Evolutionary conservation across 1,284 basidiomycete genomes (phyloP), one percentile per base, ranked within the genome.

Genomic region (Phellinidium pouzarii): DNA sequence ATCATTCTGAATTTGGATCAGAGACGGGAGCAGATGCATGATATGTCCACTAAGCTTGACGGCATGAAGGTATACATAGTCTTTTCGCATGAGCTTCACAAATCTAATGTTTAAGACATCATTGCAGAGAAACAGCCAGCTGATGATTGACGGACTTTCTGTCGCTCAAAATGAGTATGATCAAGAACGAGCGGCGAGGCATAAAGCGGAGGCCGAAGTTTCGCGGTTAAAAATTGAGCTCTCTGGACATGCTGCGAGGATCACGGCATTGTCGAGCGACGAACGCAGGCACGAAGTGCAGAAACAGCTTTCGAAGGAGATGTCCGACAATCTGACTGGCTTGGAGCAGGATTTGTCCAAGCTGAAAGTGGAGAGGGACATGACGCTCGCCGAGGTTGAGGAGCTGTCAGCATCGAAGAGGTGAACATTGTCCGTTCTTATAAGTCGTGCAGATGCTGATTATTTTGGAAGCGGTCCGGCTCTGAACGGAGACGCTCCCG

Each of bases 101-200:
- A 3, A 17, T 26, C 46, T 45, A 3, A 19, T 20, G 22, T 45
- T 48, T 27, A 29, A 29, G 20, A 6, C 7, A 9, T 45, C 34
- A 19, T 47, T 56, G 38, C 64, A 93, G 90, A 75, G 91, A 50
- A 80, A 86, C 43, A 95, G 91, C 65, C 89, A 91, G 64, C 89
- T 92, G 61, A 94, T 91, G 60, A 89, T 94, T 54, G 89, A 94
- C 59, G 94, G 95, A 12, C 74, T 98, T 52, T 87, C 85, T 0
- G 89, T 94, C 38, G 94, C 95, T 1, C 89, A 93, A 59, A 85
- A 88, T 49, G 94, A 98, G 66, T 97, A 94, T 64, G 93, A 96
- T 65, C 82, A 81, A 53, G 94, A 98, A 68, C 76, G 93, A 43
- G 83, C 88, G 51, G 82, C 86, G 26, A 80, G 94, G 19, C 81